Evolutionary conservation across 192 early-diverging fungal genomes (phyloP), one percentile per base, ranked within the genome.

Genomic region (Gigaspora rosea): DNA sequence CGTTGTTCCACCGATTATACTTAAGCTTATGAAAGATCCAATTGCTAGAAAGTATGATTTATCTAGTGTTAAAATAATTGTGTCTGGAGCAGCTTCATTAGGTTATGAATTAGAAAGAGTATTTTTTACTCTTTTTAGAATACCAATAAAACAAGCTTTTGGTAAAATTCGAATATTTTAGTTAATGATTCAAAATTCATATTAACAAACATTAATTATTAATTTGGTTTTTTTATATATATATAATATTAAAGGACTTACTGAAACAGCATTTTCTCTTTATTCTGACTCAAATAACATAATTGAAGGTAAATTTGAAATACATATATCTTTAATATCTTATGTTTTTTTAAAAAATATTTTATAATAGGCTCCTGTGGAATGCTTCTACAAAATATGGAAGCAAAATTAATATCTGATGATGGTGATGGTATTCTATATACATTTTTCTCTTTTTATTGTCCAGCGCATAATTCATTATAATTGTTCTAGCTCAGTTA

Each of bases 341-440:
- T 52, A 32, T 70, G 0, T 0, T 11, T 13, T 8, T 11, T 54
- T 15, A 9, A 32, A 51, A n/a, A 32, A 20, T 20, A 51, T 64
- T 80, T 46, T 3, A 81, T 83, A 78, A 70, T 81, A 68, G 88
- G 88, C 3, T 90, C 93, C 0, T 86, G 91, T 50, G 96, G 95
- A 22, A 54, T 86, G 8, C 85, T 96, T 49, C 35, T 96, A 51
- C 89, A 95, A 50, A 91, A 86, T 66, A 85, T 90, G 80, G 80
- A 90, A 69, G 92, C 91, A 61, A 93, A 92, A 35, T 72, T 98
- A 9, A 83, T 98, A 9, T 87, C 94, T 69, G 89, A 91, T 32
- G 80, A 92, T 15, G 91, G 90, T 7, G 84, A 86, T 68, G 88
- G 80, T 52, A 73, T 36, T 20, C 27, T 27, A 27, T 27, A 27